A percentile compares a stretch with the other conserved stretches of the same genome.
Evolutionary conservation across 257 asterid genomes (phyloP).

Genomic region (Fraxinus quadrangulata): DNA sequence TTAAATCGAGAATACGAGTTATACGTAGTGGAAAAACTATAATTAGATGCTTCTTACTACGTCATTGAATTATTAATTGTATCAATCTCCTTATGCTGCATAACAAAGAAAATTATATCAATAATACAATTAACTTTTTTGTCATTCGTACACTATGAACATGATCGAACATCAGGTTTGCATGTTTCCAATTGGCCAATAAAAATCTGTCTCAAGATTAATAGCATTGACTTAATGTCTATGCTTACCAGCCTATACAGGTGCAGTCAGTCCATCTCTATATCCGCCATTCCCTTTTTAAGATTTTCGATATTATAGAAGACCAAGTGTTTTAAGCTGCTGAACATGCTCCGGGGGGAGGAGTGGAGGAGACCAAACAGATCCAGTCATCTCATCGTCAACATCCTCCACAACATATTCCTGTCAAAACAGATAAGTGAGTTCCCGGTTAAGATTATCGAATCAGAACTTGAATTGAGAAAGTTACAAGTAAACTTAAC

Average conservation of each 20-base stretch:
- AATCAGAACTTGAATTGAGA: background rate
- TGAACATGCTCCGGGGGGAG: constrained; percentile 87
- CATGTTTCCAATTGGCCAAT: constrained; percentile 2
- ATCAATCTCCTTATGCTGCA: background rate
- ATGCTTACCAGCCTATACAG: constrained; percentile 13
- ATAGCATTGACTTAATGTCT: constrained; percentile 24
- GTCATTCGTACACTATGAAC: constrained; percentile 34
- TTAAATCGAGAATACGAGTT: background rate
- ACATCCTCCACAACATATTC: constrained; percentile 99
- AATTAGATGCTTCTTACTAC: background rate
- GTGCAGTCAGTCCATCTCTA: constrained; percentile 18
- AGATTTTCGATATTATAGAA: constrained; percentile 43
- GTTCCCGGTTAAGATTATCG: background rate
- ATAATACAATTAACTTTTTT: constrained; percentile 18
- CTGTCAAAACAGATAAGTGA: constrained; percentile 33
- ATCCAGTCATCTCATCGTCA: constrained; percentile 72
- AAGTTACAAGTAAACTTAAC: background rate
- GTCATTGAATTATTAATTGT: too few relatives aligned
- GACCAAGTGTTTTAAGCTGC: constrained; percentile 90
- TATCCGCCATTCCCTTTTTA: constrained; percentile 21
- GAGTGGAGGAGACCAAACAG: constrained; percentile 86
- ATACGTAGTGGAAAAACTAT: background rate
- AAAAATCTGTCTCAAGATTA: constrained; percentile 3
- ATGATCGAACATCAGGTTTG: constrained; percentile 24
- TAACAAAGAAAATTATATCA: constrained; percentile 22